Evolutionary conservation across 163 green algal genomes (phyloP), one percentile per base, ranked within the genome.

Genomic region (Chlorella variabilis): DNA sequence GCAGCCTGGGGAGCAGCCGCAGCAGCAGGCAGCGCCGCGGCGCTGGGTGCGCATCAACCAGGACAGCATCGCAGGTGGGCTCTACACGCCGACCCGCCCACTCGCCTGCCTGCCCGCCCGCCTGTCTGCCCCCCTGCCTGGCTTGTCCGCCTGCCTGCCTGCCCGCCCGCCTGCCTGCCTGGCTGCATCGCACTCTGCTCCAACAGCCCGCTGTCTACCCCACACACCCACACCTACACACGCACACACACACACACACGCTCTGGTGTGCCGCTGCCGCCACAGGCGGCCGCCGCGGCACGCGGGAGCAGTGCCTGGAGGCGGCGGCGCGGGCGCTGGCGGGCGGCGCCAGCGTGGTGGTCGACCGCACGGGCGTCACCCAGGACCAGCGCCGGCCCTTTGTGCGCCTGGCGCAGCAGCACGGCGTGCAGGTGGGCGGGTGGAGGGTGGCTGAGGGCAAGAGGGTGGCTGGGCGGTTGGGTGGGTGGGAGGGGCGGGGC

Each of bases 1-100:
- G 34, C 42, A 48, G 42, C 42, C 41, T 25, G 15, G 5, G 29
- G n/a, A 62, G 68, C 68, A 45, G 45, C 68, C 27, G 68, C n/a
- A 45, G 48, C 5, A 0, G 20, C 48, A 69, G 66, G 0, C 3
- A 34, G n/a, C 15, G 18, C 71, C 17, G n/a, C 48, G 45, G 45
- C 29, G n/a, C 2, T 93, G 88, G 87, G 75, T 81, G 20, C 81
- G 88, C 13, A 56, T 93, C 0, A 91, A 90, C 27, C 90, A 93
- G 68, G 90, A 84, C 25, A 86, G 48, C 39, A 65, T 78, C 39
- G 42, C n/a, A 23, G 65, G 11, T 29, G 34, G 48, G 11, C 23
- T n/a, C 5, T 23, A 15, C 45, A 54, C n/a, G n/a, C n/a, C n/a
- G n/a, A n/a, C n/a, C n/a, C n/a, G n/a, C n/a, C n/a, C n/a, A n/a